Percentiles rank a stretch among this genome's conserved stretches.
Evolutionary conservation across 768 basidiomycete genomes (phyloP).

Genomic region (Udeniomyces megalosporus): DNA sequence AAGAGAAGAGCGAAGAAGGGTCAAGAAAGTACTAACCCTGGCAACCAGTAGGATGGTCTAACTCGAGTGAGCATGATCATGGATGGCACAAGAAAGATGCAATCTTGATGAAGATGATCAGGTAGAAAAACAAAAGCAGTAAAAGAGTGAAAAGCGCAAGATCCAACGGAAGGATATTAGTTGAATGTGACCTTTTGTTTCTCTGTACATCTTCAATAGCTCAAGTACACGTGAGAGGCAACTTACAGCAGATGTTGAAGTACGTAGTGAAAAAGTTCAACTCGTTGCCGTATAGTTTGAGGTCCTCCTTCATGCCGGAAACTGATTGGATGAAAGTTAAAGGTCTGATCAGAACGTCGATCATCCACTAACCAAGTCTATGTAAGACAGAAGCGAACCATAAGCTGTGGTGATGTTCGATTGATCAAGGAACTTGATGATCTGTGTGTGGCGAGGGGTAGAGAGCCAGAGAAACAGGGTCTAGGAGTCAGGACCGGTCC

Average conservation of each 20-base stretch:
- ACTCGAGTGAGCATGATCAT: conserved; percentile 17
- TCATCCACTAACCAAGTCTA: not conserved
- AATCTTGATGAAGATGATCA: not conserved
- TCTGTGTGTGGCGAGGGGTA: conserved; percentile 18
- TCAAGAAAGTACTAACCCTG: not conserved
- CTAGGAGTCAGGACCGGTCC: too few species aligned
- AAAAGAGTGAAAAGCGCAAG: not conserved
- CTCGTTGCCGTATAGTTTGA: conserved; percentile 23
- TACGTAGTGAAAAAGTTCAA: conserved; percentile 24
- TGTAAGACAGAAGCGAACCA: not conserved
- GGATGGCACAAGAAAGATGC: conserved; percentile 8
- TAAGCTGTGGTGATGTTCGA: not conserved
- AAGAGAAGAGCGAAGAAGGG: too few species aligned
- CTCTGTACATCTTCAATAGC: not conserved
- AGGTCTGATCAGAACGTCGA: not conserved
- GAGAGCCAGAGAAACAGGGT: too few species aligned
- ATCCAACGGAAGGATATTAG: not conserved
- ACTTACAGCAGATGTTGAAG: conserved; percentile 14
- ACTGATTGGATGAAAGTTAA: conserved; percentile 18
- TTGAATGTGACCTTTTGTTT: too few species aligned
- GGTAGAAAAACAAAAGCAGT: too few species aligned
- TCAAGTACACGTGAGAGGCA: not conserved
- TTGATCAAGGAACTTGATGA: conserved; percentile 23
- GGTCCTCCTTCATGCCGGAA: conserved; percentile 25
- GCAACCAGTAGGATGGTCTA: conserved; percentile 17